Evolutionary conservation across 768 basidiomycete genomes (phyloP), one percentile per base, ranked within the genome.

Genomic region (Tephrocybe sp.): DNA sequence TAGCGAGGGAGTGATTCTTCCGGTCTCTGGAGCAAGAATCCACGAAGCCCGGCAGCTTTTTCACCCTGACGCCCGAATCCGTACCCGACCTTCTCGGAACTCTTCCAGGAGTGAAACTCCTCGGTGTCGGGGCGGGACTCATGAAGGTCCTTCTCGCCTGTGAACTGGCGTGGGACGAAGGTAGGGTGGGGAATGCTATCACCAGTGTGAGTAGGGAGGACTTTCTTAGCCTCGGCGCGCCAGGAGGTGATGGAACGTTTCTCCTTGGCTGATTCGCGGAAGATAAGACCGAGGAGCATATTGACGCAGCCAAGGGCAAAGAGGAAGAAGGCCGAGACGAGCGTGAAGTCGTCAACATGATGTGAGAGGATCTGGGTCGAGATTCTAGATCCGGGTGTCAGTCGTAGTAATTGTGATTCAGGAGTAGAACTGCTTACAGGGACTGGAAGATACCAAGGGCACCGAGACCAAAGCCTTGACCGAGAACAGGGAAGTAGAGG

Each of bases 401-500:
- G 12, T n/a, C n/a, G 43, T 28, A 28, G 46, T 25, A 4, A 33
- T 10, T 18, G 18, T 45, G 15, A 36, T 18, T 20, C 8, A 14
- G 28, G 38, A 40, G 37, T 17, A 41, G 9, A 36, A 40, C 25
- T 3, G 74, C 85, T 63, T 65, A 89, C 85, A 94, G 74, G 72
- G 83, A 81, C 70, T 96, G 88, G 72, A 95, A 88, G 51, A 92
- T 81, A 15, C 94, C 94, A 15, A 96, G 78, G 17, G 91, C 82
- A 33, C 93, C 94, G 14, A 95, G 76, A 39, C 94, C 93, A 65
- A 95, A 95, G 47, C 81, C 74, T 8, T 76, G 75, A 15, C 94
- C 93, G n/a, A 97, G 82, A 39, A 96, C 86, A 25, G 94, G 94
- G 72, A 96, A 88, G 73, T 82, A 94, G n/a, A 81, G 81, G 58